Conservation (phyloP, 2,329 filamentous ascomycete species). For the Dendryphion nanum region DNA sequence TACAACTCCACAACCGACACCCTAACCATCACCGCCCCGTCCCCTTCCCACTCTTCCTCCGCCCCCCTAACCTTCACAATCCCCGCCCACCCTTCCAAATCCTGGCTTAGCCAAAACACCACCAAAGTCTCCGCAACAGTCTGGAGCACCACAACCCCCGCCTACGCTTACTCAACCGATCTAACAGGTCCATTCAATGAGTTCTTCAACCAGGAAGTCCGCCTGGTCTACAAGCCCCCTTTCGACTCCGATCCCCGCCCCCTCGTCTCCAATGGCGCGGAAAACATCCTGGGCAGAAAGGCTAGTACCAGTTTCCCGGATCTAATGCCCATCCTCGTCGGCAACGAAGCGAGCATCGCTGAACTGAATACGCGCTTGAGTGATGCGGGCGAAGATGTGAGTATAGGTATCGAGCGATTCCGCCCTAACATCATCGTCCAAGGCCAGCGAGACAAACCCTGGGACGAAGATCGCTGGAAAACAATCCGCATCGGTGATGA, state of each 20-base stretch:
- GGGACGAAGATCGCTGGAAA: constrained; percentile 66
- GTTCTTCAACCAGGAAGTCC: constrained; percentile 57
- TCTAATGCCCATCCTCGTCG: constrained; percentile 57
- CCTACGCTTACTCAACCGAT: constrained; percentile 51
- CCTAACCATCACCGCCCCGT: constrained; percentile 51
- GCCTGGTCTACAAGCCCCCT: constrained; percentile 62
- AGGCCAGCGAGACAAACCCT: constrained; percentile 50
- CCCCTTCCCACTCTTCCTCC: constrained; percentile 34
- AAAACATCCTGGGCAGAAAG: constrained; percentile 52
- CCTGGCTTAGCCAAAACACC: constrained; percentile 57
- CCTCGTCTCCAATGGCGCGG: constrained; percentile 56
- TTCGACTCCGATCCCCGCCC: constrained; percentile 47
- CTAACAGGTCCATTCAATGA: constrained; percentile 55
- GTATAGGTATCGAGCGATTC: constrained; percentile 57
- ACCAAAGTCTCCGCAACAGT: constrained; percentile 52
- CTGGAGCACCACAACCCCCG: constrained; percentile 60
- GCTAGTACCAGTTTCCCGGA: constrained; percentile 60
- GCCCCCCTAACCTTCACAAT: constrained; percentile 46
- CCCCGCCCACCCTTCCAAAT: constrained; percentile 53
- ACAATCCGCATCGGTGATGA: constrained; percentile 46
- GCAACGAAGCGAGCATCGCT: constrained; percentile 54
- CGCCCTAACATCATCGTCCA: constrained; percentile 62
- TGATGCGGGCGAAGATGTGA: constrained; percentile 43
- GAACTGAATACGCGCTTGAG: constrained; percentile 59
- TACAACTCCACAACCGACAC: constrained; percentile 46